phyloP scores from a whole-genome alignment of 1,284 basidiomycete species.

The Somion occarium region DNA sequence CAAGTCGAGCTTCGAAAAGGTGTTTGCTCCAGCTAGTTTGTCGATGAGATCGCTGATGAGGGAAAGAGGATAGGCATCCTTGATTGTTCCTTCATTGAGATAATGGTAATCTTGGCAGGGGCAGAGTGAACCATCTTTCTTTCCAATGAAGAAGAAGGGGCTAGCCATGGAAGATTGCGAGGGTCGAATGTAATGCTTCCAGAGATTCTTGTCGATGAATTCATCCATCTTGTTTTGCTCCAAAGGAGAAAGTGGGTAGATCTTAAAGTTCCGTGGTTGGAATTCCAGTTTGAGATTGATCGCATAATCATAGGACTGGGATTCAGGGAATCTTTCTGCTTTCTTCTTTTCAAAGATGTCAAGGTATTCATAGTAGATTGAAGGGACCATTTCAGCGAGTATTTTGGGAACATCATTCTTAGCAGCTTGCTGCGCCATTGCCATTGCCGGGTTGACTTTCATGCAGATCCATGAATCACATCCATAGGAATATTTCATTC shows the following conservation, averaged over 20 bases:
- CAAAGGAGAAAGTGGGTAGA: conserved; percentile 21
- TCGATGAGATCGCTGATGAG: conserved; percentile 29
- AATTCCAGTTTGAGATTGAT: conserved; percentile 15
- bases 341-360: conserved; percentile 25
- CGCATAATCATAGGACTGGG: conserved; percentile 15
- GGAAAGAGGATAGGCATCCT: conserved; percentile 31
- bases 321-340: conserved; percentile 11
- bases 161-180: conserved; percentile 24
- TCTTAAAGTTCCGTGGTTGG: conserved; percentile 10
- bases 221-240: conserved; percentile 21
- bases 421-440: background rate
- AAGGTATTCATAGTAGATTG: conserved; percentile 22
- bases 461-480: too few relatives aligned
- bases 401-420: background rate
- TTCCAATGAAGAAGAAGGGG: conserved; percentile 35
- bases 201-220: conserved; percentile 28
- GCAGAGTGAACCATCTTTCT: conserved; percentile 33
- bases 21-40: conserved; percentile 20
- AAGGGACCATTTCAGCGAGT: conserved; percentile 12
- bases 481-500: too few relatives aligned
- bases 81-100: conserved; percentile 25
- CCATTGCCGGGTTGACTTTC: background rate
- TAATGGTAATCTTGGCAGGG: conserved; percentile 27
- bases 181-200: conserved; percentile 17
- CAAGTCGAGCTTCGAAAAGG: conserved; percentile 33